Evolutionary conservation across 441 rosid genomes (phyloP).

Genomic region (Pelargonium australe): DNA sequence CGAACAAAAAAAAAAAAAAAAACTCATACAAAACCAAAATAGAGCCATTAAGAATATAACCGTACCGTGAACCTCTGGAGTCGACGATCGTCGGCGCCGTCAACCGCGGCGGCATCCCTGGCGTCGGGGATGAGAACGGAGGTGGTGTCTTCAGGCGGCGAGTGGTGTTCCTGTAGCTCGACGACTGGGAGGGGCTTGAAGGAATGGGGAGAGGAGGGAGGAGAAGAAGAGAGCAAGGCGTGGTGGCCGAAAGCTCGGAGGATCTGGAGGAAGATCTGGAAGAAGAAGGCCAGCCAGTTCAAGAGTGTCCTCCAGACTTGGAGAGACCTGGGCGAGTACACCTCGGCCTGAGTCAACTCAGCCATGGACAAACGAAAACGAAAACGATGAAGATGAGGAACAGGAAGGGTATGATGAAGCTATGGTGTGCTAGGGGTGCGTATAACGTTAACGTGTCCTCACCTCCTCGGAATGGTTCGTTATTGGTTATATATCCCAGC

Average conservation of each 20-base stretch:
- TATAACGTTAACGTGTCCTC: not conserved
- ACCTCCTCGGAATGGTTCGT: not conserved
- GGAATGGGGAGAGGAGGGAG: slow-evolving; percentile 37
- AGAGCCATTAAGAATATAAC: not conserved
- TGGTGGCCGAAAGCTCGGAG: slow-evolving; percentile 58
- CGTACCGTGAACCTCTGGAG: slow-evolving; percentile 56
- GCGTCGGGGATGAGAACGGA: slow-evolving; percentile 38
- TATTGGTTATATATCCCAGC: not conserved
- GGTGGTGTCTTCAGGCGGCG: slow-evolving; percentile 28
- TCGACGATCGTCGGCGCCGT: slow-evolving; percentile 12
- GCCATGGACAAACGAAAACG: slow-evolving; percentile 35
- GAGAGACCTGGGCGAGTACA: slow-evolving; percentile 48
- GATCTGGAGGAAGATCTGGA: slow-evolving; percentile 73
- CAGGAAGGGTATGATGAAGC: not conserved
- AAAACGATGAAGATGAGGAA: not conserved
- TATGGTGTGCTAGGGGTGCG: not conserved
- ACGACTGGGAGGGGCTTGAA: slow-evolving; percentile 65
- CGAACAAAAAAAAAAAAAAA: not conserved
- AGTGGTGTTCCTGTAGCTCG: slow-evolving; percentile 47
- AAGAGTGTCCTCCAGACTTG: slow-evolving; percentile 60
- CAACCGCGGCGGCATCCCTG: slow-evolving; percentile 12
- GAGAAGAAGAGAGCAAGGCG: slow-evolving; percentile 50
- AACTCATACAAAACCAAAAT: not conserved
- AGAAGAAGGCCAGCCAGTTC: slow-evolving; percentile 72
- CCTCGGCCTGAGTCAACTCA: slow-evolving; percentile 85